Conservation (phyloP, 345 rosid species). For the Psidium guajava region DNA sequence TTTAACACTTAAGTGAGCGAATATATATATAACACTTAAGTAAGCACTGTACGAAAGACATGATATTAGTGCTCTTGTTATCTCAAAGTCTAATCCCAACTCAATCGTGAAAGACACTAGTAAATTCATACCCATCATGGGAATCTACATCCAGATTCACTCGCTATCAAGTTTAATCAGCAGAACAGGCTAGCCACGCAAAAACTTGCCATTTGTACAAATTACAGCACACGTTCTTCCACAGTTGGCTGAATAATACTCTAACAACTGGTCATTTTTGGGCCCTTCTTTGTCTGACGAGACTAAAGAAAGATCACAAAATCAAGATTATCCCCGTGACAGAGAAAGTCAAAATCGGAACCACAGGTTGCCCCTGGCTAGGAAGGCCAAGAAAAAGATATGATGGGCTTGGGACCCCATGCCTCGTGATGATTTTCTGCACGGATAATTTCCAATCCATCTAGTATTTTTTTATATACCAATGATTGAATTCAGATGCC, state of each 20-base stretch:
- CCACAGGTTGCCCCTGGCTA: neutral
- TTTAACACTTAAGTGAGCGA: too few species aligned
- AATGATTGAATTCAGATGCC: neutral
- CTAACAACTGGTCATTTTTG: neutral
- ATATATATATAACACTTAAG: too few species aligned
- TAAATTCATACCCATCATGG: neutral
- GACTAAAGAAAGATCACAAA: neutral
- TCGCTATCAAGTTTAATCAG: neutral
- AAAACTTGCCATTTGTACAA: neutral
- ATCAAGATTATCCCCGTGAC: neutral
- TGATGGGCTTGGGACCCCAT: neutral
- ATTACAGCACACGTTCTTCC: neutral
- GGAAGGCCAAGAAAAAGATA: neutral
- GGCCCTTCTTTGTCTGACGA: neutral
- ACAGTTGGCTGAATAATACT: neutral
- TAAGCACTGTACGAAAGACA: too few species aligned
- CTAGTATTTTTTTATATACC: neutral
- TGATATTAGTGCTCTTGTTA: too few species aligned
- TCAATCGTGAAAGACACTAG: neutral
- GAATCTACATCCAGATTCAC: neutral
- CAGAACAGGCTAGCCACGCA: neutral
- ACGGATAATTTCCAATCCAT: neutral
- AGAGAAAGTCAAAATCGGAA: neutral
- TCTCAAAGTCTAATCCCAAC: neutral
- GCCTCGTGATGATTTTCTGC: neutral